Evolutionary conservation across 2,329 filamentous ascomycete species (phyloP), one percentile per base, ranked within the genome.

Genomic region (Aspergillus pseudoviridinutans): DNA sequence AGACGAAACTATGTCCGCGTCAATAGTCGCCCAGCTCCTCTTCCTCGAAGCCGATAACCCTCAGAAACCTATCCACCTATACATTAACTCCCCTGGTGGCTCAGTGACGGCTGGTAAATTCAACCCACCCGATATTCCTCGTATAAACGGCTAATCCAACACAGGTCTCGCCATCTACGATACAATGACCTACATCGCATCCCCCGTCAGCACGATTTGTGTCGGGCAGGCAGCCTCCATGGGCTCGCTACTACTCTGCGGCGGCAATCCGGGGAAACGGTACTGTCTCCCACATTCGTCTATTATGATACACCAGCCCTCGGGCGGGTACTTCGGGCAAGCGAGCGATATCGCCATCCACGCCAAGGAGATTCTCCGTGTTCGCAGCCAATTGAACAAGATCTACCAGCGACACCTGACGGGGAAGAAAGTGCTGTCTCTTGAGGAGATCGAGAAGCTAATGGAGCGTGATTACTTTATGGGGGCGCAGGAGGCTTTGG

Each of bases 391-490:
- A 76, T 79, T 97, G 67, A 97, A 99, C 74, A 82, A 87, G 76
- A 97, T 99, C 58, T 97, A 97, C 73, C 85, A 87, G 72, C 79
- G 82, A 53, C 94, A 99, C 74, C 79, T 99, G 69, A 97, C 92
- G 3, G 73, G 75, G 28, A 75, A 74, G 67, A 88, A 85, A 73
- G 81, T 86, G 52, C 87, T 91, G 72, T 87, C 82, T 35, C 69
- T 96, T 38, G 87, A 92, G 51, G 89, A 95, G 69, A 89, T 99
- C 69, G 93, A 94, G 75, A 91, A 88, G 72, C 84, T 97, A 74
- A 97, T 99, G 93, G 94, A 99, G 79, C 82, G 94, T 57, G 94
- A 99, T 74, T 94, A 94, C 70, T 97, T 97, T 67, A 84, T 99
- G 82, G 89, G 88, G 55, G 92, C 92, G 0, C 80, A 91, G 49